A percentile compares a stretch with the other conserved stretches of the same genome.
phyloP scores from a whole-genome alignment of 2,329 filamentous ascomycete species.

The Emergomyces pasteurianus region DNA sequence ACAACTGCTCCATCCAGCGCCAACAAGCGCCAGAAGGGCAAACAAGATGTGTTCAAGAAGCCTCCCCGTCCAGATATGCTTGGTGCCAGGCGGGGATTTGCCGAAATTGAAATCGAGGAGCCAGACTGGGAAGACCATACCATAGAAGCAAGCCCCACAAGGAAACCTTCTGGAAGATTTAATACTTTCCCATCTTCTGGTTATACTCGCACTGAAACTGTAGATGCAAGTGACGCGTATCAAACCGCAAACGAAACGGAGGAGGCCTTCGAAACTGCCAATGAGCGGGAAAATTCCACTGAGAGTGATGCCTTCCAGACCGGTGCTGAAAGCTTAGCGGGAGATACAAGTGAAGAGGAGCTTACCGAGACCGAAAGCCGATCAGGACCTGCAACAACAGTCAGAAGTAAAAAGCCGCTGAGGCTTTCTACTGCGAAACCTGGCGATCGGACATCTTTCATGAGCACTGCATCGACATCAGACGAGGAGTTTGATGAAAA shows the following conservation, averaged over 20 bases:
- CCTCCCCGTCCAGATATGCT: conserved; percentile 59
- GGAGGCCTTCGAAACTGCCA: conserved; percentile 58
- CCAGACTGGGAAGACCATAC: conserved; percentile 82
- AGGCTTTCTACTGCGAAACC: conserved; percentile 31
- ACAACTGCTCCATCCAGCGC: conserved; percentile 33
- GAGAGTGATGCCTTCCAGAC: conserved; percentile 95
- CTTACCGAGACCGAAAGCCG: conserved; percentile 72
- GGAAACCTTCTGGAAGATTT: conserved; percentile 24
- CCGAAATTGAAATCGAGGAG: conserved; percentile 70
- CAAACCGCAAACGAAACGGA: conserved; percentile 69
- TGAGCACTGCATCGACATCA: conserved; percentile 83
- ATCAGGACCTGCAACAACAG: conserved; percentile 17
- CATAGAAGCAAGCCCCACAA: conserved; percentile 46
- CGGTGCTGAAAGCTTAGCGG: conserved; percentile 59
- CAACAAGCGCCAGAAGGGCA: conserved; percentile 48
- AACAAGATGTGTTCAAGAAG: conserved; percentile 64
- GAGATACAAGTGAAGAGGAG: conserved; percentile 67
- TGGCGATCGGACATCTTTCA: conserved; percentile 55
- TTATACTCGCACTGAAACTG: conserved; percentile 11
- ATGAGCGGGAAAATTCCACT: conserved; percentile 62
- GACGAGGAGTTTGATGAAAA: conserved; percentile 58
- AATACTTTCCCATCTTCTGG: not conserved
- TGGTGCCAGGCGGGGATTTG: conserved; percentile 62
- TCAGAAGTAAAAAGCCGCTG: conserved; percentile 26
- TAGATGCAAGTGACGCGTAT: conserved; percentile 55